A percentile compares a stretch with the other conserved stretches of the same genome.
Evolutionary conservation across 768 basidiomycete species (phyloP).

Genomic region (Hygrophorus pudorinus): DNA sequence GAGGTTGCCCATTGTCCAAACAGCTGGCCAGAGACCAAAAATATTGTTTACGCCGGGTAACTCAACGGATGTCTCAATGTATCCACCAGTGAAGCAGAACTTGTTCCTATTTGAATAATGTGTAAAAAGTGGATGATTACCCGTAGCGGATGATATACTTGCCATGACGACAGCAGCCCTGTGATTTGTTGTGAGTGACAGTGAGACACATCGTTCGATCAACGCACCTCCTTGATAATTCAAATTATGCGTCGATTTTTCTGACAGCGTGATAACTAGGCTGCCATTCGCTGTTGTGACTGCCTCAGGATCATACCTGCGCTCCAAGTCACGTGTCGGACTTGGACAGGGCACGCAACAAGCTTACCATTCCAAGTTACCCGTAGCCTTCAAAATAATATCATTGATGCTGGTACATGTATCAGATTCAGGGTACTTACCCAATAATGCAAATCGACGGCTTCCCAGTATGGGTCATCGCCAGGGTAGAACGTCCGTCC

Average conservation of each 20-base stretch:
- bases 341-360: no score
- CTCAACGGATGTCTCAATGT: slow-evolving; percentile 53
- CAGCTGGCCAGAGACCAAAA: slow-evolving; percentile 66
- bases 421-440: slow-evolving; percentile 17
- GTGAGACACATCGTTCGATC: slow-evolving; percentile 12
- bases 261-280: slow-evolving; percentile 58
- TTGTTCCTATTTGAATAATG: slow-evolving; percentile 49
- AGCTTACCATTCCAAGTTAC: slow-evolving; percentile 62
- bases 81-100: slow-evolving; percentile 82
- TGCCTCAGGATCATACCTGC: slow-evolving; percentile 59
- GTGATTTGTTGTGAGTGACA: slow-evolving; percentile 22
- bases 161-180: slow-evolving; percentile 40
- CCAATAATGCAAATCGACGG: slow-evolving; percentile 74
- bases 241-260: slow-evolving; percentile 54
- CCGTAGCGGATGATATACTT: slow-evolving; percentile 10
- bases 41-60: slow-evolving; percentile 62
- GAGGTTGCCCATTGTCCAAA: slow-evolving; percentile 69
- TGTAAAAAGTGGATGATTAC: slow-evolving; percentile 22
- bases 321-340: no score
- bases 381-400: slow-evolving; percentile 38
- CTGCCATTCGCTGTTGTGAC: slow-evolving; percentile 61
- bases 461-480: slow-evolving; percentile 83
- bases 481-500: slow-evolving; percentile 74
- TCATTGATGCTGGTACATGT: neutral
- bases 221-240: slow-evolving; percentile 56